Base-by-base conservation (phyloP, 345 rosid species). In the Arabidopsis arenosa region DNA sequence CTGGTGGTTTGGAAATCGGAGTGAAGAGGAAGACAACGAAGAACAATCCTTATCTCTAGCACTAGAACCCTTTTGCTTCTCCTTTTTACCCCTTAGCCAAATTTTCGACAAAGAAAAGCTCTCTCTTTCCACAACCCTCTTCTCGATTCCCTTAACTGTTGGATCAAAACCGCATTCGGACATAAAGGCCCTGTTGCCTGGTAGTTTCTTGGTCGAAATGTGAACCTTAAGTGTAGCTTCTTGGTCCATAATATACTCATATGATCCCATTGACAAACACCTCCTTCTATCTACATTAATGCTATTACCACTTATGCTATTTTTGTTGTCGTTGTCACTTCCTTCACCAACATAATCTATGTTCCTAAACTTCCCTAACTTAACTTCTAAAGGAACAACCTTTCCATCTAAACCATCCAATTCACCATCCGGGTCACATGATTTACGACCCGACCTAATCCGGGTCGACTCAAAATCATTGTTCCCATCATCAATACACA, bases 31-130 rank as follows among this genome's bases (percentile, higher is more conserved):
- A 47, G 66, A 85, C 51, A 23, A 83, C 79, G 74, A 59, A 56
- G 52, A 63, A 60, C 55, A 68, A 21, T 33, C 79, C 7, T 9
- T 11, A 48, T 47, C 73, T 67, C 68, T 48, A 66, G 1, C 67
- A 75, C 26, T 37, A 35, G 9, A 33, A 48, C 15, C 39, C 51
- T 54, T 76, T 9, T 65, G 78, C 55, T 81, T 85, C 52, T 81
- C 89, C 74, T 86, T 86, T 80, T 71, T 86, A 49, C 90, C 85
- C 93, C 93, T 89, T 63, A 85, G 85, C 95, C 97, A 92, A 66
- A 84, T 84, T 84, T 92, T 89, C 28, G 97, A 93, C 62, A 93
- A 89, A 54, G 97, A 93, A 75, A 89, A 88, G 86, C 97, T 90
- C 69, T 93, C 98, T 30, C 91, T 89, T 84, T 83, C 88, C 75